Conservation (phyloP, 495 filamentous ascomycete species). For the Melanomma pulvis-pyrius region DNA sequence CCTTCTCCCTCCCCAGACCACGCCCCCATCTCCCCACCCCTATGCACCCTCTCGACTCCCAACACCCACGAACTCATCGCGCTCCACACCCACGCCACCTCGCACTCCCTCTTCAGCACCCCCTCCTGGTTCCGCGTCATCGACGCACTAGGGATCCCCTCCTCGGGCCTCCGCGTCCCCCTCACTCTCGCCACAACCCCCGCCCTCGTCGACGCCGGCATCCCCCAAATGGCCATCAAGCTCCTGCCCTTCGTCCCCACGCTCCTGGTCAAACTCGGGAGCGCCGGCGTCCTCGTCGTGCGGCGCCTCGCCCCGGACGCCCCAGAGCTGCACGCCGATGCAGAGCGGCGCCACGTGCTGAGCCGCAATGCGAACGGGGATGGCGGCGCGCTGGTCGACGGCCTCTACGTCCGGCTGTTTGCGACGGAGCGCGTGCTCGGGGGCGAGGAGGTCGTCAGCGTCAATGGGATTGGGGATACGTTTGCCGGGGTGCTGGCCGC, state of each 20-base stretch:
- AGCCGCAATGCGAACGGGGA: slow-evolving; percentile 54
- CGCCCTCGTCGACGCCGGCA: slow-evolving; percentile 72
- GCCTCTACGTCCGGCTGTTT: slow-evolving; percentile 84
- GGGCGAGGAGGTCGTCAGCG: slow-evolving; percentile 70
- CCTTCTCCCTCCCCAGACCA: slow-evolving; percentile 53
- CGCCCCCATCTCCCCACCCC: slow-evolving; percentile 59
- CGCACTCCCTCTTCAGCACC: slow-evolving; percentile 65
- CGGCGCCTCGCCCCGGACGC: slow-evolving; percentile 68
- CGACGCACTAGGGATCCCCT: slow-evolving; percentile 69
- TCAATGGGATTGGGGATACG: slow-evolving; percentile 94
- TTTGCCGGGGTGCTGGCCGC: slow-evolving; percentile 81
- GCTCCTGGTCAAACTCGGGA: slow-evolving; percentile 82
- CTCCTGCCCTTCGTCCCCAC: slow-evolving; percentile 87
- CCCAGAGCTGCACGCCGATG: slow-evolving; percentile 60
- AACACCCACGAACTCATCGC: slow-evolving; percentile 79
- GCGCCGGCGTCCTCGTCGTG: slow-evolving; percentile 76
- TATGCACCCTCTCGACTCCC: slow-evolving; percentile 54
- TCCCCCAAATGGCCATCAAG: slow-evolving; percentile 79
- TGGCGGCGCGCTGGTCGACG: slow-evolving; percentile 61
- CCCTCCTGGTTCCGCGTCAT: slow-evolving; percentile 77
- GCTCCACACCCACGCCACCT: slow-evolving; percentile 69
- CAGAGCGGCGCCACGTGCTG: slow-evolving; percentile 68
- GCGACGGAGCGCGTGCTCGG: slow-evolving; percentile 64
- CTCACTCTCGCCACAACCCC: slow-evolving; percentile 63
- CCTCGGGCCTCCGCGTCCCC: slow-evolving; percentile 62